phyloP scores from a whole-genome alignment of 2,329 filamentous ascomycete species.

The Trichoderma breve region DNA sequence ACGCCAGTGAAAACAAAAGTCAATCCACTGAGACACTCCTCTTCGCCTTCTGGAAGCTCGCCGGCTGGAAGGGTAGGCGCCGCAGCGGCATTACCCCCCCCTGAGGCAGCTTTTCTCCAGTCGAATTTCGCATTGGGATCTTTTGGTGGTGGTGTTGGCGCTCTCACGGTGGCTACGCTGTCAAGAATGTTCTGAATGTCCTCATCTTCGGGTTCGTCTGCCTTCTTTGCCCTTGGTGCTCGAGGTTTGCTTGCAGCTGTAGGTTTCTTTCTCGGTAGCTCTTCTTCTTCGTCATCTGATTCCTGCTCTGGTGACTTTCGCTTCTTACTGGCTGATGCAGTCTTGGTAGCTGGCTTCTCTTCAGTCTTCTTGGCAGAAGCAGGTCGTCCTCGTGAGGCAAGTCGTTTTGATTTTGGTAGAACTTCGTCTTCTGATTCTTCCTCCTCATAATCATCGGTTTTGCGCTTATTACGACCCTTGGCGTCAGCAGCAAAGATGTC shows the following conservation, averaged over 20 bases:
- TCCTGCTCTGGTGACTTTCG: slow-evolving; percentile 57
- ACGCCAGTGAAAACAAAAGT: slow-evolving; percentile 95
- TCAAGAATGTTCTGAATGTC: slow-evolving; percentile 80
- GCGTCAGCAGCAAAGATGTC: slow-evolving; percentile 79
- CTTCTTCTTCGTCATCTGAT: slow-evolving; percentile 56
- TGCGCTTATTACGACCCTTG: slow-evolving; percentile 63
- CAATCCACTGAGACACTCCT: slow-evolving; percentile 86
- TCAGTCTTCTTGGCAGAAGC: slow-evolving; percentile 25
- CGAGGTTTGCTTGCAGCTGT: slow-evolving; percentile 56
- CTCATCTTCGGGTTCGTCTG: slow-evolving; percentile 63
- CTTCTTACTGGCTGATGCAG: slow-evolving; percentile 46
- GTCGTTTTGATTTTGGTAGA: slow-evolving; percentile 57
- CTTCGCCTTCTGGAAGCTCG: slow-evolving; percentile 77
- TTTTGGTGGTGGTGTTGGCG: slow-evolving; percentile 78
- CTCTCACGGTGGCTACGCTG: slow-evolving; percentile 76
- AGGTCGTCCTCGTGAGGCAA: slow-evolving; percentile 44
- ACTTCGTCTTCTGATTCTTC: slow-evolving; percentile 72
- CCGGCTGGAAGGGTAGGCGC: slow-evolving; percentile 61
- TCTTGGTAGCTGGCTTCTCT: slow-evolving; percentile 32
- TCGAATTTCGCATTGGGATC: slow-evolving; percentile 74
- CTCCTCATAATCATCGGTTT: slow-evolving; percentile 72
- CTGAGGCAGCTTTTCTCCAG: slow-evolving; percentile 61
- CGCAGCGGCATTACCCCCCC: slow-evolving; percentile 57
- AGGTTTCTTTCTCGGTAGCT: slow-evolving; percentile 56
- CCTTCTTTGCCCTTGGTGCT: slow-evolving; percentile 62